Percentiles rank a stretch among this genome's conserved stretches.
phyloP scores from a whole-genome alignment of 2,329 filamentous ascomycete genomes.

The Diplodia intermedia region DNA sequence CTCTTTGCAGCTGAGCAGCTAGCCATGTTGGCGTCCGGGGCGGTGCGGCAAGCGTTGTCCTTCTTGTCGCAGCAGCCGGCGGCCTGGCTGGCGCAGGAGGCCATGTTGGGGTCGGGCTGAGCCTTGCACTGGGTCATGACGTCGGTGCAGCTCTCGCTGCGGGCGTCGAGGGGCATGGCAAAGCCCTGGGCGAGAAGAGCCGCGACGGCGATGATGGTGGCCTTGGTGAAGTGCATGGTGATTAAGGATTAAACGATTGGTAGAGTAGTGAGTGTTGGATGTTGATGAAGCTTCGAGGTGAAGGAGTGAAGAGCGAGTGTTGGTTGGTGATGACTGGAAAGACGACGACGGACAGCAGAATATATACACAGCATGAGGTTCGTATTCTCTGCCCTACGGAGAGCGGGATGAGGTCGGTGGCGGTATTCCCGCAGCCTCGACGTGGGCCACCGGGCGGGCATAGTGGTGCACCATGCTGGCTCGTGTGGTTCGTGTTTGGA shows the following conservation, averaged over 20 bases:
- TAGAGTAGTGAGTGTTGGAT: constrained; percentile 4
- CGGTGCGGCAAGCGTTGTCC: constrained; percentile 18
- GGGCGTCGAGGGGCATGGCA: constrained; percentile 26
- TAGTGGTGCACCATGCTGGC: constrained; percentile 1
- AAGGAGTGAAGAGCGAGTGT: constrained; percentile 24
- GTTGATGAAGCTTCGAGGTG: not conserved
- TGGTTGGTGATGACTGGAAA: constrained; percentile 13
- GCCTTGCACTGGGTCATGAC: constrained; percentile 25
- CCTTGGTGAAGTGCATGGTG: constrained; percentile 30
- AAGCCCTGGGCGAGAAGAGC: constrained; percentile 27
- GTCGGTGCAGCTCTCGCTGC: constrained; percentile 12
- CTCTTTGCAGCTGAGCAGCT: constrained; percentile 3
- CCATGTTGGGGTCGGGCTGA: constrained; percentile 18
- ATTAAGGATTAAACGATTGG: constrained; percentile 20
- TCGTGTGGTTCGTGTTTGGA: constrained; percentile 29
- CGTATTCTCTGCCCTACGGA: constrained; percentile 27
- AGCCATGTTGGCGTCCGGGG: constrained; percentile 27
- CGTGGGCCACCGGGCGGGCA: constrained; percentile 5
- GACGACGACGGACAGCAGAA: not conserved
- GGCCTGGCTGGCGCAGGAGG: not conserved
- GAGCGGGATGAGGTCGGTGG: not conserved
- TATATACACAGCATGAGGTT: constrained; percentile 15
- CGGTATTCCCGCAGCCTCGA: constrained; percentile 15
- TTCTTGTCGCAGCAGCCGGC: constrained; percentile 7
- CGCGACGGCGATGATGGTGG: constrained; percentile 32